Evolutionary conservation across 164 flowering plant genomes (phyloP).

Genomic region (Echeveria elegans): DNA sequence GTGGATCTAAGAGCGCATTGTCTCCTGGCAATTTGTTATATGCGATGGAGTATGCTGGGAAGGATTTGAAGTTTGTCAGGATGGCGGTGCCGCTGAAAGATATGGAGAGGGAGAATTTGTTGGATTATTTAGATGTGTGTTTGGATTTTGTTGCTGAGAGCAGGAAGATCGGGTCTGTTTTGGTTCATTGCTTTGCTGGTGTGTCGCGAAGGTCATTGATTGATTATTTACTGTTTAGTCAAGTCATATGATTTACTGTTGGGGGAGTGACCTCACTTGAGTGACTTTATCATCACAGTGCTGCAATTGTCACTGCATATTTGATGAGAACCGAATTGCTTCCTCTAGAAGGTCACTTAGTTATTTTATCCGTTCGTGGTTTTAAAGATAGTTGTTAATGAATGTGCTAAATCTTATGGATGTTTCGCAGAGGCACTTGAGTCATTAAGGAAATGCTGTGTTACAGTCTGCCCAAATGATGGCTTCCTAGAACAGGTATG

Average conservation of each 20-base stretch:
- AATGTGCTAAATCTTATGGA: not conserved
- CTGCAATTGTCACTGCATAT: slow-evolving; percentile 86
- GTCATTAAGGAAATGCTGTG: slow-evolving; percentile 68
- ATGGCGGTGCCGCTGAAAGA: slow-evolving; percentile 90
- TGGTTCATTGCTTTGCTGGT: slow-evolving; percentile 99
- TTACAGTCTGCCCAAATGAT: slow-evolving; percentile 89
- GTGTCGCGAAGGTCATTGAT: slow-evolving; percentile 99
- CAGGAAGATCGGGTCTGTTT: slow-evolving; percentile 66
- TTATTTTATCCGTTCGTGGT: not conserved
- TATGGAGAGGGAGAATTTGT: slow-evolving; percentile 71
- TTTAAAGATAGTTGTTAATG: not conserved
- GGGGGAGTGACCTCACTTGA: too few species aligned
- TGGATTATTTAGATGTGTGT: slow-evolving; percentile 88
- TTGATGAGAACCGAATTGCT: slow-evolving; percentile 86
- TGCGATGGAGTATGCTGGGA: slow-evolving; percentile 67
- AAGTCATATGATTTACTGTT: too few species aligned
- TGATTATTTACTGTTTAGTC: too few species aligned
- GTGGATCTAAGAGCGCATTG: slow-evolving; percentile 21
- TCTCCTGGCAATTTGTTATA: slow-evolving; percentile 47
- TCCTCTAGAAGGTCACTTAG: slow-evolving; percentile 71
- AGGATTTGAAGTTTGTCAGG: slow-evolving; percentile 69
- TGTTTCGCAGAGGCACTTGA: slow-evolving; percentile 69
- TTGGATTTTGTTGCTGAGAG: slow-evolving; percentile 73
- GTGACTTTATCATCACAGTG: slow-evolving; percentile 77
- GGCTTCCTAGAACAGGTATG: slow-evolving; percentile 91